phyloP scores from a whole-genome alignment of 208 protist species.

The Trichomonas tenax region DNA sequence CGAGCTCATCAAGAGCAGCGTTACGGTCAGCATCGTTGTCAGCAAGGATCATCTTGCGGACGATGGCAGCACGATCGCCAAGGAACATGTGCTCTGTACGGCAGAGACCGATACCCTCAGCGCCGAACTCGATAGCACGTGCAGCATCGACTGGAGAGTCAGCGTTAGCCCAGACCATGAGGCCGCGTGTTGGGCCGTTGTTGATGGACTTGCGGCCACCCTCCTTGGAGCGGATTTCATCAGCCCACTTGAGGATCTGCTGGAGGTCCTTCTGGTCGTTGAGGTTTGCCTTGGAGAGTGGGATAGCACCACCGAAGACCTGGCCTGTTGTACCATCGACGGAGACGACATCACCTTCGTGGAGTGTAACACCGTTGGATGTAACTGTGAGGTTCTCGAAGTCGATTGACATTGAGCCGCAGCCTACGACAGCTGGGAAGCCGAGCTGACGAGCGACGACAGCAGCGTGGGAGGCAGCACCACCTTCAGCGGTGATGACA shows the following conservation, averaged over 20 bases:
- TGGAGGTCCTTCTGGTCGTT: neutral
- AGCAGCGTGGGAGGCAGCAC: neutral
- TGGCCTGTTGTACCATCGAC: neutral
- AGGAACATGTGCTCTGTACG: neutral
- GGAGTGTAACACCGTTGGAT: neutral
- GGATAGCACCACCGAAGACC: neutral
- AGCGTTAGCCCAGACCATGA: neutral
- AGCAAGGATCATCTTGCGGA: neutral
- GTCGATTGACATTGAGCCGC: neutral
- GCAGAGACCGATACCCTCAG: neutral
- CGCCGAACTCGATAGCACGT: neutral
- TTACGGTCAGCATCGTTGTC: neutral
- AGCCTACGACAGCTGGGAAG: neutral
- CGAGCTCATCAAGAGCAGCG: neutral
- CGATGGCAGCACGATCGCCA: neutral
- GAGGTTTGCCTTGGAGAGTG: neutral
- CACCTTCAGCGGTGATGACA: neutral
- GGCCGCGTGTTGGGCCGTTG: neutral
- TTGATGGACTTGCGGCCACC: neutral
- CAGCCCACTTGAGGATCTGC: neutral
- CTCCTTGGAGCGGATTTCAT: neutral
- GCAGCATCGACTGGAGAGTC: neutral
- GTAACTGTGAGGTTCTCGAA: neutral
- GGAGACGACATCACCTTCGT: neutral
- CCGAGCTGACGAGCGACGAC: neutral